These are phyloP conservation scores for Ganoderma sinense DNA, from an alignment of 1,284 basidiomycete species.

Conservation along the genomic window DNA sequence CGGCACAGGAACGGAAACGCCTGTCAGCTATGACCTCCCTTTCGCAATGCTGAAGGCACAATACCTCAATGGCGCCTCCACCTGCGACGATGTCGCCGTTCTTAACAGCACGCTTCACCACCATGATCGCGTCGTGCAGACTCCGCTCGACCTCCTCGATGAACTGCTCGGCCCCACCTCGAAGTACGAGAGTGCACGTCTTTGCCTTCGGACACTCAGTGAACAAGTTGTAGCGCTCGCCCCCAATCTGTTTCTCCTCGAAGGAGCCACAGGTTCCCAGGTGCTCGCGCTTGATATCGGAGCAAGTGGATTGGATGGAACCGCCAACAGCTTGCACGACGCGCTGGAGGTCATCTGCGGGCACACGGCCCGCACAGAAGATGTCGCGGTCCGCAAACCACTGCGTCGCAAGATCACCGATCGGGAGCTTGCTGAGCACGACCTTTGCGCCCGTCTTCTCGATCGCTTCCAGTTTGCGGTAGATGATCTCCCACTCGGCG, in stretches of 20 bases:
- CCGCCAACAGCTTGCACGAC: slow-evolving; percentile 98
- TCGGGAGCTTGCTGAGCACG: slow-evolving; percentile 97
- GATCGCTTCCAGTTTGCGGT: slow-evolving; percentile 96
- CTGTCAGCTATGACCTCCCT: slow-evolving; percentile 11
- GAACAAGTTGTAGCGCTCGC: slow-evolving; percentile 97
- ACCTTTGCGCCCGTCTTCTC: slow-evolving; percentile 97
- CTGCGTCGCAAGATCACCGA: slow-evolving; percentile 98
- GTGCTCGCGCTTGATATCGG: slow-evolving; percentile 91
- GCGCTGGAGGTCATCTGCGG: slow-evolving; percentile 89
- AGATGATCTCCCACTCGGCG: slow-evolving; percentile 99
- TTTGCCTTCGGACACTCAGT: slow-evolving; percentile 95
- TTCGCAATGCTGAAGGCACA: slow-evolving; percentile 20
- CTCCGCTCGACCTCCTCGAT: slow-evolving; percentile 98
- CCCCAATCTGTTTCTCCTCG: slow-evolving; percentile 96
- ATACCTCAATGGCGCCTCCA: slow-evolving; percentile 95
- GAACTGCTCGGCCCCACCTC: slow-evolving; percentile 98
- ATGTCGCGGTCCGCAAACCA: slow-evolving; percentile 99
- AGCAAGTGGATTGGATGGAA: slow-evolving; percentile 93
- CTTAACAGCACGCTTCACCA: slow-evolving; percentile 96
- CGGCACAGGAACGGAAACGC: slow-evolving; percentile 13
- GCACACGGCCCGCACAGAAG: slow-evolving; percentile 98
- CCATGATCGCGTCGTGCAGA: slow-evolving; percentile 99
- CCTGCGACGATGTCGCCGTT: slow-evolving; percentile 97
- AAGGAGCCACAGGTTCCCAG: slow-evolving; percentile 93
- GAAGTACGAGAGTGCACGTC: slow-evolving; percentile 95